A percentile compares a stretch with the other conserved stretches of the same genome.
Conservation (phyloP, 176 grass and related monocot genomes). For the Triticum urartu region DNA sequence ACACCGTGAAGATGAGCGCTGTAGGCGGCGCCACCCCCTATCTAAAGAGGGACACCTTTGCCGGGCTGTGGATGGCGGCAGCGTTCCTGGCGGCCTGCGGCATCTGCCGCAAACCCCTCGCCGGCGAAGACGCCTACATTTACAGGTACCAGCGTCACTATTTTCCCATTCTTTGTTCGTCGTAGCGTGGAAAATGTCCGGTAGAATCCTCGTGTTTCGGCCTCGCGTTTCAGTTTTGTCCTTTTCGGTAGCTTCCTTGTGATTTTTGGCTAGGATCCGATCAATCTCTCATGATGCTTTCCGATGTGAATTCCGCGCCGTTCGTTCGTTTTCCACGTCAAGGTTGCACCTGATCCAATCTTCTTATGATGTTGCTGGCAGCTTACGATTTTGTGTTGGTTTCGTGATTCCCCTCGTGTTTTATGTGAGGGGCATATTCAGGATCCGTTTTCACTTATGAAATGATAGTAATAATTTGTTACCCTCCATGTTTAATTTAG, state of each 20-base stretch:
- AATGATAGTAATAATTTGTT: background rate
- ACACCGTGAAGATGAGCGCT: background rate
- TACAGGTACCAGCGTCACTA: slow-evolving; percentile 49
- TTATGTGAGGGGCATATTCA: background rate
- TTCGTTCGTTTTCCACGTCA: slow-evolving; percentile 10
- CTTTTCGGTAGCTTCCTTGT: background rate
- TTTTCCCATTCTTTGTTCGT: background rate
- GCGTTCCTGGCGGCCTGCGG: slow-evolving; percentile 68
- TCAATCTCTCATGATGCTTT: background rate
- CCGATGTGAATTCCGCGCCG: background rate
- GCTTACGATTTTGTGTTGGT: background rate
- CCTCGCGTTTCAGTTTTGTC: background rate
- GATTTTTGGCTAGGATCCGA: background rate
- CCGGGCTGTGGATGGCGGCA: slow-evolving; percentile 8
- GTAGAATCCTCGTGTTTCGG: background rate
- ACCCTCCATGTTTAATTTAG: background rate
- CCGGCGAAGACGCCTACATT: slow-evolving; percentile 71
- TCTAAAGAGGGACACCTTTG: slow-evolving; percentile 1
- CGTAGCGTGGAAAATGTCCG: background rate
- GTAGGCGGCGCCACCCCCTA: background rate
- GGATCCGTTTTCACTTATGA: background rate
- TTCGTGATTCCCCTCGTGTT: background rate
- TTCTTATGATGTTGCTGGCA: background rate
- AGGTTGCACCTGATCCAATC: slow-evolving; percentile 19
- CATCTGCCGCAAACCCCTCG: slow-evolving; percentile 61